Evolutionary conservation across 2,329 filamentous ascomycete genomes (phyloP).

Genomic region (Diaporthe velutina): DNA sequence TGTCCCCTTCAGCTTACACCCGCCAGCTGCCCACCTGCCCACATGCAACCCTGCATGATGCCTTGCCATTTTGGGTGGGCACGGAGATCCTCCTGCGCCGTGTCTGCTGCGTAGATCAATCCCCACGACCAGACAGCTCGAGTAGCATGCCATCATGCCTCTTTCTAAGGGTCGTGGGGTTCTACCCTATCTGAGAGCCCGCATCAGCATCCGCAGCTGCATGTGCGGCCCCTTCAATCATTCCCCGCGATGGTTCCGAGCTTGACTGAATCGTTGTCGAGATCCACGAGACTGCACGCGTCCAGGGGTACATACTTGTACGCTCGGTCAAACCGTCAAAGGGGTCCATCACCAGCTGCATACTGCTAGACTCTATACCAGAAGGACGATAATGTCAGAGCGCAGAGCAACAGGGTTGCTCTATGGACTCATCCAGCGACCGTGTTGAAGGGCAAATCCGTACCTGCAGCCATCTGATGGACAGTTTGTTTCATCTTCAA

Average conservation of each 20-base stretch:
- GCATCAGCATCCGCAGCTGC: background rate
- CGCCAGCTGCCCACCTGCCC: background rate
- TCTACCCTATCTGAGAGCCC: background rate
- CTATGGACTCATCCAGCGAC: background rate
- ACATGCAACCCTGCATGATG: constrained; percentile 2
- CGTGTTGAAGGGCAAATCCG: background rate
- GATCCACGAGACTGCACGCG: constrained; percentile 2
- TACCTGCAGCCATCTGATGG: background rate
- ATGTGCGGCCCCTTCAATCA: background rate
- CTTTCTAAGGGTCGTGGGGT: too few species aligned
- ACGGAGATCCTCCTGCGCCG: background rate
- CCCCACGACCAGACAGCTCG: background rate
- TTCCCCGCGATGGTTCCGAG: background rate
- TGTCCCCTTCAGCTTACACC: constrained; percentile 10
- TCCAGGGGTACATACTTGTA: background rate
- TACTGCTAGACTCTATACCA: background rate
- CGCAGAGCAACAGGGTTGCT: background rate
- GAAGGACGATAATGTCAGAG: background rate
- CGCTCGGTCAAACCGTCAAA: too few species aligned
- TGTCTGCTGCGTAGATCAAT: constrained; percentile 4
- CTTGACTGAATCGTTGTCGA: background rate
- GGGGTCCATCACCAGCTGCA: background rate
- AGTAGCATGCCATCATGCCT: background rate
- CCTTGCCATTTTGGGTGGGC: background rate
- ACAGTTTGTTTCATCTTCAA: background rate